Percentiles rank a stretch among this genome's conserved stretches.
These are phyloP conservation scores for Allium cepa DNA, from an alignment of 106 monocot species.

Conservation along the genomic window DNA sequence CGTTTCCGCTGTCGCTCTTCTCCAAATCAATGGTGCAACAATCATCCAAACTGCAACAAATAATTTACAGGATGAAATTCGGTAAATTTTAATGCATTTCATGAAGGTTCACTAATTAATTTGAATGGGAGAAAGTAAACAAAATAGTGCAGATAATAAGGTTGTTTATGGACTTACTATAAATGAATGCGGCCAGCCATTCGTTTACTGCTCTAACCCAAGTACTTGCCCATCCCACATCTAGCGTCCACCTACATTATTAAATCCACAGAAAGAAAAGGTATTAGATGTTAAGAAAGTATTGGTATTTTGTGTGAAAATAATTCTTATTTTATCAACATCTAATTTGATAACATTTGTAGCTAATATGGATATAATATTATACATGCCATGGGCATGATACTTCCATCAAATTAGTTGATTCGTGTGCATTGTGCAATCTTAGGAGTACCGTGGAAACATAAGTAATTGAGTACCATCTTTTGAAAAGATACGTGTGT, in stretches of 20 bases:
- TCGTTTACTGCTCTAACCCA: slow-evolving; percentile 88
- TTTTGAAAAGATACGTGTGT: no score
- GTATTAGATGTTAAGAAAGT: no score
- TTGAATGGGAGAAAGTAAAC: background rate
- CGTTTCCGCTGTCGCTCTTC: background rate
- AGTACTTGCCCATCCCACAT: slow-evolving; percentile 88
- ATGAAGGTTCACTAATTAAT: background rate
- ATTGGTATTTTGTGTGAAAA: no score
- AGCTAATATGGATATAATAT: no score
- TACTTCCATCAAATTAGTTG: no score
- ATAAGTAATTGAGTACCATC: no score
- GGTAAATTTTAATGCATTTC: background rate
- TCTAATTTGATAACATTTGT: no score
- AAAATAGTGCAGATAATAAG: background rate
- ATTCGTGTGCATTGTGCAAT: no score
- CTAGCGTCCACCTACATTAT: slow-evolving; percentile 71
- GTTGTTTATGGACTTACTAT: slow-evolving; percentile 38
- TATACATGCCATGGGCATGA: no score
- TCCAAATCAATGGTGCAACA: slow-evolving; percentile 7
- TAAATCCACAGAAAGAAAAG: no score
- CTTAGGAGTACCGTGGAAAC: no score
- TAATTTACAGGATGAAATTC: background rate
- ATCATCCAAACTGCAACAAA: slow-evolving; percentile 10
- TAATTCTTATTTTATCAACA: no score
- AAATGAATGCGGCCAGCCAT: slow-evolving; percentile 77